Evolutionary conservation across 2,329 filamentous ascomycete genomes (phyloP).

Genomic region (Trichoderma lentiforme): DNA sequence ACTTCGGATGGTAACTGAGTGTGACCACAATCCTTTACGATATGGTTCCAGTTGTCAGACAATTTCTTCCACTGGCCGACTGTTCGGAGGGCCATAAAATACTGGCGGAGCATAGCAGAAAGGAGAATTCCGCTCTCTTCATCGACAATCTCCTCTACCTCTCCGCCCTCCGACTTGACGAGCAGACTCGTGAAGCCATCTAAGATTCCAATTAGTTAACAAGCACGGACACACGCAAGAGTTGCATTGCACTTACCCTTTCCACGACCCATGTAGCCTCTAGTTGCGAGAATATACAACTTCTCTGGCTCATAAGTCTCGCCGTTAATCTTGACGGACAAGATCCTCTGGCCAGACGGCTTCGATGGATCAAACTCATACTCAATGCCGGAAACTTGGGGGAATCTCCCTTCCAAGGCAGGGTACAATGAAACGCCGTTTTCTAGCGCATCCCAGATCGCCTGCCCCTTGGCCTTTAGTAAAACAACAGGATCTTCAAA

Average conservation of each 20-base stretch:
- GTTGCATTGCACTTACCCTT: constrained; percentile 46
- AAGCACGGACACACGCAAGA: background rate
- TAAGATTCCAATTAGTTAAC: constrained; percentile 20
- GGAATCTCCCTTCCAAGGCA: constrained; percentile 77
- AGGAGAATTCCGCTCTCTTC: constrained; percentile 88
- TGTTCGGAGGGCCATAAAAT: constrained; percentile 83
- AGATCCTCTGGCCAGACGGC: constrained; percentile 60
- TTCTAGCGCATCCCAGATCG: constrained; percentile 75
- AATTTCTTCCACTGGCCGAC: constrained; percentile 76
- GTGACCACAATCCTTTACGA: constrained; percentile 60
- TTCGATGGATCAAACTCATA: constrained; percentile 68
- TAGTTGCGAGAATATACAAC: constrained; percentile 71
- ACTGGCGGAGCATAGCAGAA: constrained; percentile 81
- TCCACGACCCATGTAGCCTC: constrained; percentile 85
- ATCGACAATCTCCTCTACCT: constrained; percentile 72
- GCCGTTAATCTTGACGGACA: constrained; percentile 58
- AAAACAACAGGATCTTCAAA: constrained; percentile 89
- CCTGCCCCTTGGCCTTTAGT: constrained; percentile 66
- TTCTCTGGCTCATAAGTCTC: constrained; percentile 58
- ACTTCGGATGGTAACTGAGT: constrained; percentile 40
- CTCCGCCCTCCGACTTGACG: constrained; percentile 71
- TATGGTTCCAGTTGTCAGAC: constrained; percentile 63
- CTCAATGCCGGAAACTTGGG: constrained; percentile 79
- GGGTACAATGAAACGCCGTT: constrained; percentile 80
- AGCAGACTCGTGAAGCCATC: constrained; percentile 78